These are phyloP conservation scores for Phytophthora aleatoria DNA, from an alignment of 352 stramenopile genomes.

Conservation along the genomic window DNA sequence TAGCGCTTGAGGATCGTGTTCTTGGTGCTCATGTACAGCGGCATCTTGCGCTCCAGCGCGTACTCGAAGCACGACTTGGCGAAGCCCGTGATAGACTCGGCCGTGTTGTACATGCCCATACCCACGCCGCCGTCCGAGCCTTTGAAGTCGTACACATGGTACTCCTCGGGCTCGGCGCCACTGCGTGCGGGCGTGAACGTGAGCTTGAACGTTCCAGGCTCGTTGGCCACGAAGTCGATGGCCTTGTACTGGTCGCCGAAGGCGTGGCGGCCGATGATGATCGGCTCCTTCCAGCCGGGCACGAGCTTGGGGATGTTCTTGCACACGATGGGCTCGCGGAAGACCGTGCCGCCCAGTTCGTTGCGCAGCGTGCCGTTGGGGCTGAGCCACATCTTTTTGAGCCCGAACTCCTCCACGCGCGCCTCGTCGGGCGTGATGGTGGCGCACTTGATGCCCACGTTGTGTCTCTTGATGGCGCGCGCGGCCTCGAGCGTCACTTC, in stretches of 20 bases:
- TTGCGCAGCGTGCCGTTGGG: conserved; percentile 90
- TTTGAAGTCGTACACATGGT: conserved; percentile 89
- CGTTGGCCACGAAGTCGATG: conserved; percentile 79
- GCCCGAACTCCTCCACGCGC: conserved; percentile 80
- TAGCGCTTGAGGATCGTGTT: conserved; percentile 93
- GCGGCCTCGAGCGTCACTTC: conserved; percentile 83
- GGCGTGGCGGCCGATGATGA: conserved; percentile 86
- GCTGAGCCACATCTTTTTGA: conserved; percentile 87
- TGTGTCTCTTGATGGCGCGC: conserved; percentile 74
- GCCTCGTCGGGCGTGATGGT: conserved; percentile 90
- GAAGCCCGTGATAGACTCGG: conserved; percentile 77
- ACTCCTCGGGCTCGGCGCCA: conserved; percentile 53
- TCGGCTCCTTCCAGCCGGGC: conserved; percentile 87
- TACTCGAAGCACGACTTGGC: conserved; percentile 71
- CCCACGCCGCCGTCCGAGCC: conserved; percentile 64
- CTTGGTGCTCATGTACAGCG: conserved; percentile 90
- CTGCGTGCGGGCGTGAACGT: conserved; percentile 66
- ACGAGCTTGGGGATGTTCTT: conserved; percentile 88
- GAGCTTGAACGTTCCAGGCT: conserved; percentile 80
- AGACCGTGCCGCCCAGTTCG: conserved; percentile 86
- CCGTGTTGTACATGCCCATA: conserved; percentile 92
- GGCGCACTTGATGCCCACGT: conserved; percentile 90
- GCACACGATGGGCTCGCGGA: conserved; percentile 89
- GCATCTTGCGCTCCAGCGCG: conserved; percentile 64
- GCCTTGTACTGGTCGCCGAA: conserved; percentile 91